phyloP scores from a whole-genome alignment of 2,329 filamentous ascomycete genomes.

The Paecilomyces sp. region DNA sequence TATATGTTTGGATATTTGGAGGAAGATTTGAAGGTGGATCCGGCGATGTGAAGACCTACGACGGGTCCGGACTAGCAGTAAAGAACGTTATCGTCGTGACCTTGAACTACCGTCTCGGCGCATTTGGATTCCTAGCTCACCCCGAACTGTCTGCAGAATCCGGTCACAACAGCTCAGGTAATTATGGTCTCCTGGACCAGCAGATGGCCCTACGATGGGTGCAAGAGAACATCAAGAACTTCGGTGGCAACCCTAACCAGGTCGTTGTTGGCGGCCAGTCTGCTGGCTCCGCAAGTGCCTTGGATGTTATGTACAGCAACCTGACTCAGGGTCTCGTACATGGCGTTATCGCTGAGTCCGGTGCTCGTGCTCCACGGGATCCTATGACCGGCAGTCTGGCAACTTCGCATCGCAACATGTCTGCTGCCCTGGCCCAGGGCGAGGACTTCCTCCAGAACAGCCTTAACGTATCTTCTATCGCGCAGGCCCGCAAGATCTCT shows the following conservation, averaged over 20 bases:
- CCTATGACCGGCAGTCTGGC: slow-evolving; percentile 18
- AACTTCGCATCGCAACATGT: slow-evolving; percentile 16
- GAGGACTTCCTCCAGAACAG: slow-evolving; percentile 27
- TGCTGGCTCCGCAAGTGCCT: slow-evolving; percentile 21
- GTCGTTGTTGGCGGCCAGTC: slow-evolving; percentile 23
- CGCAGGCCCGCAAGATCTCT: slow-evolving; percentile 32
- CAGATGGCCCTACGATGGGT: slow-evolving; percentile 15
- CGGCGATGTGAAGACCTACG: background rate
- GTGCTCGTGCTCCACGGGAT: slow-evolving; percentile 22
- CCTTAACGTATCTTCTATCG: slow-evolving; percentile 33
- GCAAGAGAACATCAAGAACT: slow-evolving; percentile 13
- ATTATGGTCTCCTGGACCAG: slow-evolving; percentile 20
- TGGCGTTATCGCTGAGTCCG: slow-evolving; percentile 24
- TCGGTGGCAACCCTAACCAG: slow-evolving; percentile 15
- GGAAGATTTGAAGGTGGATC: background rate
- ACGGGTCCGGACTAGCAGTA: background rate
- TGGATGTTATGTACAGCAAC: slow-evolving; percentile 18
- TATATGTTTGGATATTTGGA: slow-evolving; percentile 1
- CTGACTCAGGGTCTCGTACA: slow-evolving; percentile 15
- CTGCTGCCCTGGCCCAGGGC: slow-evolving; percentile 12
- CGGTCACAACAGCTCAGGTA: slow-evolving; percentile 20
- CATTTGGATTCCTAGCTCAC: slow-evolving; percentile 18
- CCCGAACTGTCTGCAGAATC: slow-evolving; percentile 17
- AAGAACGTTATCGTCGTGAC: slow-evolving; percentile 11
- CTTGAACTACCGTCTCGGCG: slow-evolving; percentile 20